These are phyloP conservation scores for Penicillium sp. DNA, from an alignment of 2,329 filamentous ascomycete genomes.

Conservation along the genomic window DNA sequence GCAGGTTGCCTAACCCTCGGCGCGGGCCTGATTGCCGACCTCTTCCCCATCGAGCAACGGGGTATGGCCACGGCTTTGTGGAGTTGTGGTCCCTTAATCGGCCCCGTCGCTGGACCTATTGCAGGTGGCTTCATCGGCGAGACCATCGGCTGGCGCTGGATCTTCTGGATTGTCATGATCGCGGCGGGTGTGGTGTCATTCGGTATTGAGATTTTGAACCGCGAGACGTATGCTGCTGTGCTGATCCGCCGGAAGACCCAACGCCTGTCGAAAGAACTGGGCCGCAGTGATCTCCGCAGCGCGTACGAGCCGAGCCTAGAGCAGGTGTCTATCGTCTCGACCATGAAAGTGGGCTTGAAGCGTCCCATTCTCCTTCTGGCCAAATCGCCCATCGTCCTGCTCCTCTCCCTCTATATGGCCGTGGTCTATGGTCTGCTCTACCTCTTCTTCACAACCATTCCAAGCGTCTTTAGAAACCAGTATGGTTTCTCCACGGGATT, in stretches of 20 bases:
- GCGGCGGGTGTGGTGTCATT: slow-evolving; percentile 34
- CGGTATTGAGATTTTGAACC: slow-evolving; percentile 23
- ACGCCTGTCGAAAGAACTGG: slow-evolving; percentile 23
- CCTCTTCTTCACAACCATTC: slow-evolving; percentile 54
- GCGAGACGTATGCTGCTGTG: slow-evolving; percentile 30
- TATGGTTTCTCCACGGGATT: slow-evolving; percentile 39
- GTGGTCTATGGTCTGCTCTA: slow-evolving; percentile 57
- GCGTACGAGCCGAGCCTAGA: slow-evolving; percentile 18
- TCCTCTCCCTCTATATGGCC: slow-evolving; percentile 52
- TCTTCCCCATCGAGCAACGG: slow-evolving; percentile 45
- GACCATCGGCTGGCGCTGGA: slow-evolving; percentile 56
- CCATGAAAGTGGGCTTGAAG: slow-evolving; percentile 3
- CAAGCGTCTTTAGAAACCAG: slow-evolving; percentile 48
- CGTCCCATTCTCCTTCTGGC: slow-evolving; percentile 45
- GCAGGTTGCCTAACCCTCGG: slow-evolving; percentile 43
- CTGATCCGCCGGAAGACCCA: slow-evolving; percentile 29
- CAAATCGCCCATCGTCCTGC: slow-evolving; percentile 54
- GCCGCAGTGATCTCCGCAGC: slow-evolving; percentile 25
- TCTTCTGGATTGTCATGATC: slow-evolving; percentile 50
- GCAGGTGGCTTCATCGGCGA: slow-evolving; percentile 55
- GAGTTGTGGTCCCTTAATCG: slow-evolving; percentile 43
- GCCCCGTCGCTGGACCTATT: slow-evolving; percentile 49
- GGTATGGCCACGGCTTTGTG: slow-evolving; percentile 48
- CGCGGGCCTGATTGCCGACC: slow-evolving; percentile 49
- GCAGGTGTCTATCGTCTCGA: background rate